Evolutionary conservation across 2,329 filamentous ascomycete species (phyloP).

Genomic region (Penicillium sp.): DNA sequence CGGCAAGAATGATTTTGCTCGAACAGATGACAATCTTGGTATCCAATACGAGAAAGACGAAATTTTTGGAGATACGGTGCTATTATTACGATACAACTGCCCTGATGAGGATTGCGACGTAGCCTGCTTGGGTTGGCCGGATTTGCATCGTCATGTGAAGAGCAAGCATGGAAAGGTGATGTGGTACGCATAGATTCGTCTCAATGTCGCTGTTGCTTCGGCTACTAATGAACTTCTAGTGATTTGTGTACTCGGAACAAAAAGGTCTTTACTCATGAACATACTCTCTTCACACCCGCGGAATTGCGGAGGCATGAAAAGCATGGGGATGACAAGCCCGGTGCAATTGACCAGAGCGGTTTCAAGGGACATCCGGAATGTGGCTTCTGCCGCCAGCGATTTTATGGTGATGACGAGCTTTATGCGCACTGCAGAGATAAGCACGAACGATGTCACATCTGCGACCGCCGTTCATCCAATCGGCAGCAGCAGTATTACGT

Average conservation of each 20-base stretch:
- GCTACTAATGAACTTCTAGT: conserved; percentile 43
- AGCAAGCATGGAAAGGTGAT: conserved; percentile 82
- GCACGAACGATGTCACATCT: conserved; percentile 94
- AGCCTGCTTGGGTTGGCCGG: conserved; percentile 79
- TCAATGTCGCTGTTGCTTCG: neutral
- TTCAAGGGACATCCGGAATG: conserved; percentile 96
- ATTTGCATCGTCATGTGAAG: conserved; percentile 80
- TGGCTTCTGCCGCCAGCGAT: conserved; percentile 86
- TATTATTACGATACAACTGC: conserved; percentile 92
- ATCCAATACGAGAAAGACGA: conserved; percentile 88
- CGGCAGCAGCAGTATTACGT: conserved; percentile 86
- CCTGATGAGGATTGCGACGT: conserved; percentile 83
- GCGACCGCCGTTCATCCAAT: conserved; percentile 68
- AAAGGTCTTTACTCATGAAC: conserved; percentile 97
- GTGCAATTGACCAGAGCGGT: conserved; percentile 87
- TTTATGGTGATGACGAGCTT: conserved; percentile 95
- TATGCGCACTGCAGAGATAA: conserved; percentile 91
- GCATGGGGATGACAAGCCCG: conserved; percentile 86
- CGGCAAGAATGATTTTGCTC: conserved; percentile 70
- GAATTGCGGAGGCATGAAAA: conserved; percentile 87
- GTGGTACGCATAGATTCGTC: conserved; percentile 57
- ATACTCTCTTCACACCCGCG: conserved; percentile 82
- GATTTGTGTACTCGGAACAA: conserved; percentile 93
- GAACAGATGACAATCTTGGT: conserved; percentile 81
- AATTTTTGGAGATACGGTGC: conserved; percentile 86